Evolutionary conservation across 1,284 basidiomycete genomes (phyloP), one percentile per base, ranked within the genome.

Genomic region (Afroboletus lepidellus): DNA sequence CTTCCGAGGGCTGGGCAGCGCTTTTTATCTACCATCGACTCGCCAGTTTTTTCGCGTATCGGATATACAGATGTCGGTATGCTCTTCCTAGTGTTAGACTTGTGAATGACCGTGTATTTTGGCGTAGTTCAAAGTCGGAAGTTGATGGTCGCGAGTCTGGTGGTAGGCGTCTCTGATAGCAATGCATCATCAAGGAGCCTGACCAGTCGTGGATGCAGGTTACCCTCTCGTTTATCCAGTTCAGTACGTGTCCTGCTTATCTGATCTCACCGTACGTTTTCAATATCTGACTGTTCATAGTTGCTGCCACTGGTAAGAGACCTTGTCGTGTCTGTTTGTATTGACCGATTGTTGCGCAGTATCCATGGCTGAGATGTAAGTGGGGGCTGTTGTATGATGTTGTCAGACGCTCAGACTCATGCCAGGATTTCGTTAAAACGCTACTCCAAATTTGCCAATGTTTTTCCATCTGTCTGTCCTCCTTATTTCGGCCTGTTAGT

Each of bases 1-100:
- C 13, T 16, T 30, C 2, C 2, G 5, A 5, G 9, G 15, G 6
- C 16, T 7, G 16, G 3, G 5, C 8, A 9, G 8, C 13, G 27
- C 5, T 1, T 30, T 32, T n/a, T 29, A 16, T 32, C 53, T n/a
- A 58, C 9, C 5, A n/a, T 33, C 16, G 8, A 18, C 8, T 42
- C 11, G 18, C 38, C n/a, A 64, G 62, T 30, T 67, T 64, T 48
- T 64, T 64, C 36, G 50, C 54, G 8, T 24, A 60, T 41, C 63
- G 65, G 27, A 60, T 64, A 51, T 62, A 67, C 42, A 57, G 30
- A 60, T 41, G 62, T 67, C 16, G 1, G 61, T 61, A 36, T 38
- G 30, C 2, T 27, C 3, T 34, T 29, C 18, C n/a, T 2, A 9
- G 0, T 44, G 27, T 13, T 34, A 13, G 29, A 18, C 5, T 0